phyloP scores from a whole-genome alignment of 2,329 filamentous ascomycete species.

The Calonectria leucothoes region DNA sequence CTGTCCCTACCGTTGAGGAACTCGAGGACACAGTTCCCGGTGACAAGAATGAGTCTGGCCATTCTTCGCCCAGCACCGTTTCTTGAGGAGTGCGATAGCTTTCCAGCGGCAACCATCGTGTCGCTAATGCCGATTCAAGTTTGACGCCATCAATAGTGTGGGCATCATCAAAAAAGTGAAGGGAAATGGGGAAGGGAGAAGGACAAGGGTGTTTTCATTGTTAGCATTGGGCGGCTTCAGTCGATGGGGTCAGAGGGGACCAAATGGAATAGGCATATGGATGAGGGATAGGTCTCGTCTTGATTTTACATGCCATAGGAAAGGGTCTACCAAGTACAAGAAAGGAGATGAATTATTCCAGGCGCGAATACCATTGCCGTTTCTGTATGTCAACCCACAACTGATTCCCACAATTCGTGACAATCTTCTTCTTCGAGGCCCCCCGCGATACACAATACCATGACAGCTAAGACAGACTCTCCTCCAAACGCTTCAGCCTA shows the following conservation, averaged over 20 bases:
- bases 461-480: not conserved
- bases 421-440: not conserved
- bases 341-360: not conserved
- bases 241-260: too few relatives aligned
- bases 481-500: not conserved
- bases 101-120: constrained; percentile 22
- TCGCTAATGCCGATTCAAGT: not conserved
- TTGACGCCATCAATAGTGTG: not conserved
- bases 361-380: not conserved
- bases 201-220: not conserved
- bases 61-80: not conserved
- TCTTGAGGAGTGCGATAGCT: constrained; percentile 24
- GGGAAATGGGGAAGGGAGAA: not conserved
- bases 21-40: not conserved
- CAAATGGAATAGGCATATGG: too few relatives aligned
- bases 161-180: too few relatives aligned
- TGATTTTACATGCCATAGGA: too few relatives aligned
- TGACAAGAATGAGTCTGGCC: not conserved
- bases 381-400: not conserved
- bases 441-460: not conserved
- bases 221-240: not conserved
- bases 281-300: not conserved
- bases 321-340: not conserved
- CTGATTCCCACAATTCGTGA: not conserved
- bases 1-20: not conserved